A percentile compares a stretch with the other conserved stretches of the same genome.
These are phyloP conservation scores for Pseudoscleropodium purum DNA, from an alignment of 225 moss, liverwort and hornwort species.

Conservation along the genomic window DNA sequence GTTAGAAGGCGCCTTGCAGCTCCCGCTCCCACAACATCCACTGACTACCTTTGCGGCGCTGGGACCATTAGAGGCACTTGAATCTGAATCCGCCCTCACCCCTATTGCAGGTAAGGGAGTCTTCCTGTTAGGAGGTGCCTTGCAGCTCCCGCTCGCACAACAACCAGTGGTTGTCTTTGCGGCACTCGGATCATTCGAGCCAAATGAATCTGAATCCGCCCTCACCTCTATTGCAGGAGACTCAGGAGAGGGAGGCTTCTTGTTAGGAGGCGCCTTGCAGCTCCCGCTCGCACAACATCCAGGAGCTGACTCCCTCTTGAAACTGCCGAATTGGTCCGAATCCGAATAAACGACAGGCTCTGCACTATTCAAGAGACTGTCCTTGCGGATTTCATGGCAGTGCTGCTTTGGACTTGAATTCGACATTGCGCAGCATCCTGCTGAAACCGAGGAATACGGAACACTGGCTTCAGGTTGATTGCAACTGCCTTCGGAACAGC, in stretches of 20 bases:
- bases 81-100: background rate
- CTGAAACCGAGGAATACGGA: background rate
- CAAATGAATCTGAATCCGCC: too few species aligned
- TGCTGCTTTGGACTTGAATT: background rate
- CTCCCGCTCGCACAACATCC: conserved; percentile 14
- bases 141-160: background rate
- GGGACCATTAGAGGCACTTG: background rate
- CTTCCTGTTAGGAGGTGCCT: background rate
- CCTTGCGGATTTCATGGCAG: background rate
- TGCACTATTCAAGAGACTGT: background rate
- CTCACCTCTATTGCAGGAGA: too few species aligned
- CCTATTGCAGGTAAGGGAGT: background rate
- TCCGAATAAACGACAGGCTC: background rate
- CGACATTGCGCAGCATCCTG: background rate
- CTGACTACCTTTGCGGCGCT: background rate
- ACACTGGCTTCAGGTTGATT: background rate
- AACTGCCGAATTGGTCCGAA: background rate
- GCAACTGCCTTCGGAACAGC: conserved; percentile 6
- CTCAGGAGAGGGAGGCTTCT: background rate
- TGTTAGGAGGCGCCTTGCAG: background rate
- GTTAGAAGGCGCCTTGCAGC: background rate
- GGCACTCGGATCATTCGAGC: too few species aligned
- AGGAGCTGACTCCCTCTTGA: background rate
- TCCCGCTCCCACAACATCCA: background rate
- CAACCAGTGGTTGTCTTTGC: too few species aligned